Conservation (phyloP, 495 filamentous ascomycete species). For the Trichoderma virens region DNA sequence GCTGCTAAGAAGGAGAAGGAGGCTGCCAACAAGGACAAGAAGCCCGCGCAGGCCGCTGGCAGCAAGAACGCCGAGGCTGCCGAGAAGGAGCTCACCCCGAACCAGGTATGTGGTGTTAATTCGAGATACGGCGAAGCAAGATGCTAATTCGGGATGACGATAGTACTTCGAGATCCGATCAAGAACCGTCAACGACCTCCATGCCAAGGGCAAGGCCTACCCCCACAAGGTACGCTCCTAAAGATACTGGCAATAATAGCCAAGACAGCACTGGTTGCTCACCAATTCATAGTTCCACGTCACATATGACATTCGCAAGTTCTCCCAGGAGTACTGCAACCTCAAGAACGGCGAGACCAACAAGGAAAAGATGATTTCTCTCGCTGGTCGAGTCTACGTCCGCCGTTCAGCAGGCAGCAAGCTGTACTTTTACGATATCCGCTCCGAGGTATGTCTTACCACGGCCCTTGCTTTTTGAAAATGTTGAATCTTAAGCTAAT, state of each 20-base stretch:
- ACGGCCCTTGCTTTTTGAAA: background rate
- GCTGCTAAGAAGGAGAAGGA: constrained; percentile 83
- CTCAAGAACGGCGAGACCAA: constrained; percentile 81
- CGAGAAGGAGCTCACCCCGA: constrained; percentile 66
- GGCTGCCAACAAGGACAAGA: constrained; percentile 60
- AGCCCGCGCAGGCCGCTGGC: constrained; percentile 48
- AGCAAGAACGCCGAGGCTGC: constrained; percentile 40
- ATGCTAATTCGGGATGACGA: background rate
- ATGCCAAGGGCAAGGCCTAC: constrained; percentile 78
- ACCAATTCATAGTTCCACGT: constrained; percentile 58
- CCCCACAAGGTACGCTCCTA: constrained; percentile 63
- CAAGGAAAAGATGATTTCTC: constrained; percentile 59
- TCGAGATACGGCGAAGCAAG: no score
- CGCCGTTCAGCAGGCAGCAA: constrained; percentile 76
- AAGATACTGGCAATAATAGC: background rate
- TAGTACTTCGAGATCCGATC: constrained; percentile 90
- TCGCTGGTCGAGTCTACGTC: constrained; percentile 83
- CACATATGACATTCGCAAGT: constrained; percentile 68
- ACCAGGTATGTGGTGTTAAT: constrained; percentile 43
- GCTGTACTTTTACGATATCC: constrained; percentile 90
- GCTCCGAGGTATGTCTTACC: constrained; percentile 41
- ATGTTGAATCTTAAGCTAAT: constrained; percentile 30
- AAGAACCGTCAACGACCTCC: constrained; percentile 75
- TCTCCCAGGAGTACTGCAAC: constrained; percentile 62
- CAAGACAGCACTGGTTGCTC: background rate